These are phyloP conservation scores for Colletotrichum simmondsii DNA, from an alignment of 2,329 filamentous ascomycete genomes.

Conservation along the genomic window DNA sequence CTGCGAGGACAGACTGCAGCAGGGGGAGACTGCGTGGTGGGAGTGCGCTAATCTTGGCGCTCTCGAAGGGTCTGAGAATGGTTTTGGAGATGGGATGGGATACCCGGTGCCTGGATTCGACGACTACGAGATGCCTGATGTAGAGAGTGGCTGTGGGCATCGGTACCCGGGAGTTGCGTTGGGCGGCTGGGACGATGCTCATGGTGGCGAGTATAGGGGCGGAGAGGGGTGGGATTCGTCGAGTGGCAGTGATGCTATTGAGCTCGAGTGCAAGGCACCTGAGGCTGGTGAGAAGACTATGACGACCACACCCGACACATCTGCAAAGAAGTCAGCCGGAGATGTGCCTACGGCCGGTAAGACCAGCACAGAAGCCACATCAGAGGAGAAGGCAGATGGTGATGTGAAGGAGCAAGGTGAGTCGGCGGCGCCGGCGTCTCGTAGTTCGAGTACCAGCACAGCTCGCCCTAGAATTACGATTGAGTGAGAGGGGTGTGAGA, in stretches of 20 bases:
- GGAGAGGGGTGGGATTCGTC: neutral
- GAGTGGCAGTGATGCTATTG: neutral
- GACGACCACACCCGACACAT: neutral
- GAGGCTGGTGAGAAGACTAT: neutral
- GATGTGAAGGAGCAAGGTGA: neutral
- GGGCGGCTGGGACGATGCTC: neutral
- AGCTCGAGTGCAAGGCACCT: neutral
- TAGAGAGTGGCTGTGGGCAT: neutral
- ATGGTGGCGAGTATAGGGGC: neutral
- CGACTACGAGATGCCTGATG: neutral
- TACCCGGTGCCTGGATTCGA: neutral
- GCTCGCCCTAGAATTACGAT: neutral
- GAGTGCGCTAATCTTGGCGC: slow-evolving; percentile 36
- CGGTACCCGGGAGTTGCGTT: neutral
- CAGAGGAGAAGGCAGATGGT: neutral
- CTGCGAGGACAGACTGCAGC: slow-evolving; percentile 39
- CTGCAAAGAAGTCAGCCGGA: neutral
- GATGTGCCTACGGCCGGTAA: neutral
- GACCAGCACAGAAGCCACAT: neutral
- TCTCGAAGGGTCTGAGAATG: neutral
- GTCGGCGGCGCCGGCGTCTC: neutral
- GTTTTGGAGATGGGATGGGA: neutral
- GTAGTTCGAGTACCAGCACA: neutral
- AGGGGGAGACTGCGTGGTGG: slow-evolving; percentile 39
- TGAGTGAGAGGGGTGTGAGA: neutral